Evolutionary conservation across 108 stramenopile species (phyloP), one percentile per base, ranked within the genome.

Genomic region (Nitzschia inconspicua): DNA sequence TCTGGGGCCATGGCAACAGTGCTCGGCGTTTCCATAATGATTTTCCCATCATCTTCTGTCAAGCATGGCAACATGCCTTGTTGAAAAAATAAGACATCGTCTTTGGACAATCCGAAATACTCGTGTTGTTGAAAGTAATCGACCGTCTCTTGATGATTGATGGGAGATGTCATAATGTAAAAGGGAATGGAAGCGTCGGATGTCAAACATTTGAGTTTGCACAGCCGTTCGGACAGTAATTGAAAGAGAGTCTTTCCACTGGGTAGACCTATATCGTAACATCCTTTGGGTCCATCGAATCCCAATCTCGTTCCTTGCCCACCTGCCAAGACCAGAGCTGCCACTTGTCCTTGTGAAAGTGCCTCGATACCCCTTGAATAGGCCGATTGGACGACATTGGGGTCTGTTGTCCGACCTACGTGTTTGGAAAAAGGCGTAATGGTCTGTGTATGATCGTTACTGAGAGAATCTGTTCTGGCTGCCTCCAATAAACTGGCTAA

Each of bases 221-320:
- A 35, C 19, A 99, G 64, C 7, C 97, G 78, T 63, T 97, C 96
- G 0, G 78, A 80, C 57, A 93, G 81, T 43, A 96, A 57, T 28
- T 83, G 83, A 73, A 98, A 97, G 19, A 98, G 61, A 25, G 91
- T 83, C 53, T 77, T 73, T 14, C 70, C 58, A 32, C 91, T 92
- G 0, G 93, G 95, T 39, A 99, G 70, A 0, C 93, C 90, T 34
- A 98, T 95, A 63, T 93, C 78, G 73, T 96, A 98, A 83, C 84
- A 89, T 31, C 97, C 98, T 76, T 99, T 99, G 36, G 97, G 96
- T 2, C 94, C 93, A 44, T 79, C 67, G 63, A 85, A 98, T 9
- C 97, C 97, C 2, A 99, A 79, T 29, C 98, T 80, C 16, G 97
- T 98, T 57, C 97, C 97, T 78, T 97, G 96, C 7, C 97, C 97